phyloP scores from a whole-genome alignment of 768 basidiomycete genomes.

The Phanerochaete sordida region DNA sequence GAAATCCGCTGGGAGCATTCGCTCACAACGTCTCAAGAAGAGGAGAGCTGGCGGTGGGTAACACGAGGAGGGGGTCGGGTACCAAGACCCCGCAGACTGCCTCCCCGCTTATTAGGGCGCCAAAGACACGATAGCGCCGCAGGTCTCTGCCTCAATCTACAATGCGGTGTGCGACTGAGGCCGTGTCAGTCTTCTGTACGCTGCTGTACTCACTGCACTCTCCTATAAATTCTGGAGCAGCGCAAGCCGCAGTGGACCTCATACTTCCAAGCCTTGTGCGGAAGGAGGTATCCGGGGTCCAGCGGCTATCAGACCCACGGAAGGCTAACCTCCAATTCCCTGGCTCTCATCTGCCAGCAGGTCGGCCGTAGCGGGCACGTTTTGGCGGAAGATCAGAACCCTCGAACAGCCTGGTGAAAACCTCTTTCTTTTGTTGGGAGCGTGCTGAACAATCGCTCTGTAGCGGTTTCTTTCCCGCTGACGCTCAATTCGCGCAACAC shows the following conservation, averaged over 20 bases:
- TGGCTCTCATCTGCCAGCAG: constrained; percentile 4
- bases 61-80: constrained; percentile 7
- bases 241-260: background rate
- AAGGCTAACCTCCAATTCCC: constrained; percentile 5
- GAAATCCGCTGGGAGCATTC: constrained; percentile 7
- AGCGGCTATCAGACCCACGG: background rate
- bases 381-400: constrained; percentile 18
- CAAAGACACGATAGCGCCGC: background rate
- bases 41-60: constrained; percentile 3
- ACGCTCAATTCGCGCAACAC: background rate
- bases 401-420: constrained; percentile 11
- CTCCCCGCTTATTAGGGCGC: background rate
- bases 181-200: background rate
- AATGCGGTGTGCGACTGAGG: background rate
- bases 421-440: background rate
- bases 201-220: background rate
- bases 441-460: background rate
- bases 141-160: background rate
- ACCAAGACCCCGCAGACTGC: constrained; percentile 6
- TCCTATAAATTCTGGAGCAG: background rate
- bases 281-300: background rate
- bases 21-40: constrained; percentile 11
- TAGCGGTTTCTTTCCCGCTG: background rate
- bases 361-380: constrained; percentile 16
- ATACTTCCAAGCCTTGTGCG: background rate